A percentile compares a stretch with the other conserved stretches of the same genome.
phyloP scores from a whole-genome alignment of 2,329 filamentous ascomycete genomes.

The Fusarium pseudocircinatum region DNA sequence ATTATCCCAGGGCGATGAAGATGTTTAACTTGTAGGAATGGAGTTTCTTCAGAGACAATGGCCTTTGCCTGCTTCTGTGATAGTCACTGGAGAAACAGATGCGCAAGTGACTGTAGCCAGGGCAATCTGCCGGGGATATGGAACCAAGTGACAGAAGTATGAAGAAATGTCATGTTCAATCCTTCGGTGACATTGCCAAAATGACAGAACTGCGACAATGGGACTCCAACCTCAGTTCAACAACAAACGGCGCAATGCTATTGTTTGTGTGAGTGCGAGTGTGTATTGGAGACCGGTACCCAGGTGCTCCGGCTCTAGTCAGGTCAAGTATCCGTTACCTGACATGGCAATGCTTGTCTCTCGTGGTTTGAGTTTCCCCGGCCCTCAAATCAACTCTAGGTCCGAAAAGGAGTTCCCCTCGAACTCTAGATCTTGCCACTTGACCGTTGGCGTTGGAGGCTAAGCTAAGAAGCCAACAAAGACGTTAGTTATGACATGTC shows the following conservation, averaged over 20 bases:
- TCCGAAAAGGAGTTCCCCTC: slow-evolving; percentile 18
- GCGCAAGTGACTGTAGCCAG: slow-evolving; percentile 1
- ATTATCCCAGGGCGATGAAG: background rate
- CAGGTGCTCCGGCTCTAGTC: background rate
- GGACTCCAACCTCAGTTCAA: slow-evolving; percentile 6
- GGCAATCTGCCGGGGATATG: background rate
- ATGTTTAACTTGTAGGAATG: slow-evolving; percentile 17
- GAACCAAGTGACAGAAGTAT: background rate
- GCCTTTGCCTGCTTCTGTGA: background rate
- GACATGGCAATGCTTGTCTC: background rate
- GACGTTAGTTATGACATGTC: slow-evolving; percentile 16
- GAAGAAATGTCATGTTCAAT: background rate
- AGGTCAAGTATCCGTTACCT: slow-evolving; percentile 14
- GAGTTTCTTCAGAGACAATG: slow-evolving; percentile 1
- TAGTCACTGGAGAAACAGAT: background rate
- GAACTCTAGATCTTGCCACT: slow-evolving; percentile 1
- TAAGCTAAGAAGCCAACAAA: background rate
- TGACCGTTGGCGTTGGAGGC: background rate
- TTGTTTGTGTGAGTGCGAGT: background rate
- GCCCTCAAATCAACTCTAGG: background rate
- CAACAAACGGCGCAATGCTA: slow-evolving; percentile 1
- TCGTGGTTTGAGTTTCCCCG: slow-evolving; percentile 13
- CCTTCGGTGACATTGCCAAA: slow-evolving; percentile 3
- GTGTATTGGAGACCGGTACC: slow-evolving; percentile 18
- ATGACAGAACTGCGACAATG: slow-evolving; percentile 1